phyloP scores from a whole-genome alignment of 2,329 filamentous ascomycete species.

The Rhinocladiella mackenziei region DNA sequence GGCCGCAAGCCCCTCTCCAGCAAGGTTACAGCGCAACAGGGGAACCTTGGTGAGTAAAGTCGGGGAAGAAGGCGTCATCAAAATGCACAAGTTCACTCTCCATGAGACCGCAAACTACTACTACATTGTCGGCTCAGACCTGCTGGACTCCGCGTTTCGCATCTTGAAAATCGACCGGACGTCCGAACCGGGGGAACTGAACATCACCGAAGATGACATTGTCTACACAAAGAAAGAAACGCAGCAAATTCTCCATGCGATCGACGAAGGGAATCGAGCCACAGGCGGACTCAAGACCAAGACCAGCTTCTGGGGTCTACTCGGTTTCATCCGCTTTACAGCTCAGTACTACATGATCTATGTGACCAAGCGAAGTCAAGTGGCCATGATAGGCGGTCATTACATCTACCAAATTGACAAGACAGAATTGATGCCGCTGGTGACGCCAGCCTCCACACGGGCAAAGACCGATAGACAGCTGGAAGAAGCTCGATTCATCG shows the following conservation, averaged over 20 bases:
- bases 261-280: constrained; percentile 89
- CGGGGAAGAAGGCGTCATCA: constrained; percentile 46
- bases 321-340: constrained; percentile 95
- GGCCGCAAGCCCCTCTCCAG: constrained; percentile 36
- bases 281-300: constrained; percentile 86
- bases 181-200: constrained; percentile 71
- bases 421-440: constrained; percentile 85
- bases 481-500: constrained; percentile 83
- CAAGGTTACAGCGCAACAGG: constrained; percentile 38
- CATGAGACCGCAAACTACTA: constrained; percentile 93
- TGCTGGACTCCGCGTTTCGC: constrained; percentile 81
- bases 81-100: constrained; percentile 94
- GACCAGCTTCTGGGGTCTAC: constrained; percentile 78
- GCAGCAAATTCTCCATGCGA: constrained; percentile 85
- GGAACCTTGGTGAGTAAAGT: constrained; percentile 36
- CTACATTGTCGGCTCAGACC: constrained; percentile 89
- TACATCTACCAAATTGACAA: constrained; percentile 94
- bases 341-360: constrained; percentile 95
- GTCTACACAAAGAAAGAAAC: constrained; percentile 90
- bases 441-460: constrained; percentile 62
- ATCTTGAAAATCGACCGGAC: constrained; percentile 95
- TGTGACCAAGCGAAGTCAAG: constrained; percentile 92
- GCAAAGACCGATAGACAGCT: constrained; percentile 77
- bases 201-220: constrained; percentile 88
- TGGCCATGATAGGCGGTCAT: constrained; percentile 92